Conservation (phyloP, 1,284 basidiomycete genomes). For the Microstroma glucosiphilum region DNA sequence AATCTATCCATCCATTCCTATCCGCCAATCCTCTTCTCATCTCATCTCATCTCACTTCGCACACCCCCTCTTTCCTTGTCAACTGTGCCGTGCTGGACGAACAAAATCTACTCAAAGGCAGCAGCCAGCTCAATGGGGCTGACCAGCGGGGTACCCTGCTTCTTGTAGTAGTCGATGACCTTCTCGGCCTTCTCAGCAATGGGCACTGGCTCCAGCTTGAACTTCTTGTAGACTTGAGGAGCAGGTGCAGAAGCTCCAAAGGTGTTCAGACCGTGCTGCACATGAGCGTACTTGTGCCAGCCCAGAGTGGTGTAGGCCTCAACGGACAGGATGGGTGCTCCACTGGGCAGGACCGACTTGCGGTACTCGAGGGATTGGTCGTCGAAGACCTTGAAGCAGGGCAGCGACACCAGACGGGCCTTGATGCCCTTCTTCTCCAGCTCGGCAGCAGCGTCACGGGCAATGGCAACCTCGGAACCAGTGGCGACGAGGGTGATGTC, state of each 20-base stretch:
- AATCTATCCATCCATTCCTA: too few relatives aligned
- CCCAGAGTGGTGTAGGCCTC: conserved; percentile 63
- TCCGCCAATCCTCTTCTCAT: too few relatives aligned
- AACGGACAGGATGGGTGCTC: conserved; percentile 80
- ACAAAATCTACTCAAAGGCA: neutral
- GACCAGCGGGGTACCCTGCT: conserved; percentile 65
- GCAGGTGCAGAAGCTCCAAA: conserved; percentile 80
- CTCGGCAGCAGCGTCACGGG: conserved; percentile 72
- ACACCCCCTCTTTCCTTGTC: too few relatives aligned
- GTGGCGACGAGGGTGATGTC: conserved; percentile 81
- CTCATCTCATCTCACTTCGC: too few relatives aligned
- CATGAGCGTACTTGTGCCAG: conserved; percentile 50
- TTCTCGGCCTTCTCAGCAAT: conserved; percentile 73
- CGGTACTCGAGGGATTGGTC: conserved; percentile 73
- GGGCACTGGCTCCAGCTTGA: conserved; percentile 56
- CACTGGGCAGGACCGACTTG: conserved; percentile 75
- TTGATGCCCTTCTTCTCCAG: conserved; percentile 64
- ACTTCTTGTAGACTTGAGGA: conserved; percentile 68
- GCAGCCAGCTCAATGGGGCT: conserved; percentile 61
- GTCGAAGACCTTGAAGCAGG: conserved; percentile 85
- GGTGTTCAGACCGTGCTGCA: conserved; percentile 36
- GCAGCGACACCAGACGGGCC: conserved; percentile 76
- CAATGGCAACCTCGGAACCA: conserved; percentile 81
- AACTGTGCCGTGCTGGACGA: too few relatives aligned
- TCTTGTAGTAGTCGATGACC: conserved; percentile 79